A percentile compares a stretch with the other conserved stretches of the same genome.
Conservation (phyloP, 2,329 filamentous ascomycete species). For the Penicillium crustosum region DNA sequence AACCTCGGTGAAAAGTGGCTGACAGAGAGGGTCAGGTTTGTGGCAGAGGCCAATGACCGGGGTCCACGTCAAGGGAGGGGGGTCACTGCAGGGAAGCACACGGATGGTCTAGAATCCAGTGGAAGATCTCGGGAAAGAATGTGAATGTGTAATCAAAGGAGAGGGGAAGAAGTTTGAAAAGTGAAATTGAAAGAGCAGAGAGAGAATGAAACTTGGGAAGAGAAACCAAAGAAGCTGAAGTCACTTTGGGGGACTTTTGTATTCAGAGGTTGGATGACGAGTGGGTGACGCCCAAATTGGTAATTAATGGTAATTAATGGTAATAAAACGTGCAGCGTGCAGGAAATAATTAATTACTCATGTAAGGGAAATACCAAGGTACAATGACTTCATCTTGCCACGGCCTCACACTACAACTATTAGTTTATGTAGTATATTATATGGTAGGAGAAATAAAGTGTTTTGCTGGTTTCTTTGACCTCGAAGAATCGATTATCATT, state of each 20-base stretch:
- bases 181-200: neutral
- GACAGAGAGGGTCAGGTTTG: constrained; percentile 25
- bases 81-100: constrained; percentile 24
- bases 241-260: neutral
- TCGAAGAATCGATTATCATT: neutral
- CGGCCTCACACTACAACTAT: neutral
- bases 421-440: no score
- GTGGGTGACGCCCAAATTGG: neutral
- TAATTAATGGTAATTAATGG: constrained; percentile 6
- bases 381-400: constrained; percentile 4
- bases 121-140: neutral
- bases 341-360: constrained; percentile 1
- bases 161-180: neutral
- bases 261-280: neutral
- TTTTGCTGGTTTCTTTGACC: neutral
- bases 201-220: neutral
- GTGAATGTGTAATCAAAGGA: neutral
- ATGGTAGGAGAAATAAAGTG: no score
- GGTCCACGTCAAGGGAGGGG: constrained; percentile 30
- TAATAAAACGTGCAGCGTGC: neutral
- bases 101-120: constrained; percentile 17
- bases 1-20: constrained; percentile 26
- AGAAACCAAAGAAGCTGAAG: constrained; percentile 1
- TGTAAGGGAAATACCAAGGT: constrained; percentile 8
- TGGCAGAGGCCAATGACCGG: constrained; percentile 29